phyloP scores from a whole-genome alignment of 2,329 filamentous ascomycete genomes.

The Tothia fuscella region DNA sequence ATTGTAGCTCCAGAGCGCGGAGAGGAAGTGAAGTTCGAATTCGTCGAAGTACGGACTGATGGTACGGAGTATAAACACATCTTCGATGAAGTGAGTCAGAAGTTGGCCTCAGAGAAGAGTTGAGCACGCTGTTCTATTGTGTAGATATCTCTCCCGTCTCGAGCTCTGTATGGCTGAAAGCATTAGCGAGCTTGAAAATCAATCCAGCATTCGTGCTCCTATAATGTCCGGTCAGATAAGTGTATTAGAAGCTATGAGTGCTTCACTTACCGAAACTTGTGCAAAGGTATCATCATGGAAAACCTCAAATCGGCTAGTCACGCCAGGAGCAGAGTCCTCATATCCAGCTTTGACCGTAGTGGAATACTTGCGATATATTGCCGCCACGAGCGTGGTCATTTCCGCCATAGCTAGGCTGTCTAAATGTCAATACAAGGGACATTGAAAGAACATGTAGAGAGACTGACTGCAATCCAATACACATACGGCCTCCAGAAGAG shows the following conservation, averaged over 20 bases:
- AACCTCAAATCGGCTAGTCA: slow-evolving; percentile 31
- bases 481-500: slow-evolving; percentile 30
- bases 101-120: too few relatives aligned
- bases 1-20: background rate
- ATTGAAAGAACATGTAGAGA: background rate
- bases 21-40: background rate
- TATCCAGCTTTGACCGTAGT: slow-evolving; percentile 22
- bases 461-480: slow-evolving; percentile 26
- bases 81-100: background rate
- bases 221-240: background rate
- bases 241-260: slow-evolving; percentile 9
- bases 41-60: background rate
- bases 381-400: slow-evolving; percentile 36
- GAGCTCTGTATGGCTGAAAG: too few relatives aligned
- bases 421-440: background rate
- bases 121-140: too few relatives aligned
- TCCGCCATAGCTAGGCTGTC: slow-evolving; percentile 37
- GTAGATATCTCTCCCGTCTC: too few relatives aligned
- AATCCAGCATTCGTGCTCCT: slow-evolving; percentile 9
- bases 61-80: background rate
- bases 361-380: slow-evolving; percentile 33
- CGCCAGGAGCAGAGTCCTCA: slow-evolving; percentile 25
- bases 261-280: slow-evolving; percentile 15
- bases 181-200: slow-evolving; percentile 1
- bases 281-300: slow-evolving; percentile 25